A percentile compares a stretch with the other conserved stretches of the same genome.
Evolutionary conservation across 2,329 filamentous ascomycete species (phyloP).

Genomic region (Fusarium verrucosum): DNA sequence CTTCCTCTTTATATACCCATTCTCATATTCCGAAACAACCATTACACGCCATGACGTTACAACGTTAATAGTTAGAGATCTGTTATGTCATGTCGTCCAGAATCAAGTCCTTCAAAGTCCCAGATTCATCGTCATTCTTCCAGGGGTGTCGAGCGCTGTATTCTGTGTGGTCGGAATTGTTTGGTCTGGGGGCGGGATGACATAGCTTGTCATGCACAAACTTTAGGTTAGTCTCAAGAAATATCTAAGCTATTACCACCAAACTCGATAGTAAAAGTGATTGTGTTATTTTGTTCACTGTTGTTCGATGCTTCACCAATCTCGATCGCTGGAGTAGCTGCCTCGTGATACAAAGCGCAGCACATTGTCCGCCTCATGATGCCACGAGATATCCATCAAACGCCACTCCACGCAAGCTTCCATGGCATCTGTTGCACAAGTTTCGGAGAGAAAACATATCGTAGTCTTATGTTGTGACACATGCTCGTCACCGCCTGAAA

Average conservation of each 20-base stretch:
- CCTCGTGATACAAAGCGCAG: neutral
- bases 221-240: neutral
- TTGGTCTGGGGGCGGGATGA: slow-evolving; percentile 13
- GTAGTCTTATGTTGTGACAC: neutral
- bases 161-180: slow-evolving; percentile 20
- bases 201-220: slow-evolving; percentile 7
- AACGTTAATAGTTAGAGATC: neutral
- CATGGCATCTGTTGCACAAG: neutral
- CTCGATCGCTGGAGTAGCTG: slow-evolving; percentile 6
- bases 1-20: slow-evolving; percentile 11
- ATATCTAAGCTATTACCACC: neutral
- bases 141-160: slow-evolving; percentile 3
- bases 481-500: neutral
- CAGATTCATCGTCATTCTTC: neutral
- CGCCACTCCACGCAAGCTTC: neutral
- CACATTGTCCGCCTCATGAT: neutral
- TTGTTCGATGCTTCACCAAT: neutral
- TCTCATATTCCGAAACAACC: neutral
- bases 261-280: neutral
- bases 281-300: neutral
- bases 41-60: slow-evolving; percentile 28
- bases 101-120: slow-evolving; percentile 21
- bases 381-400: neutral
- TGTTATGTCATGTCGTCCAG: slow-evolving; percentile 31
- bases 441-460: neutral